A percentile compares a stretch with the other conserved stretches of the same genome.
phyloP scores from a whole-genome alignment of 441 rosid species.

The Iberis amara region DNA sequence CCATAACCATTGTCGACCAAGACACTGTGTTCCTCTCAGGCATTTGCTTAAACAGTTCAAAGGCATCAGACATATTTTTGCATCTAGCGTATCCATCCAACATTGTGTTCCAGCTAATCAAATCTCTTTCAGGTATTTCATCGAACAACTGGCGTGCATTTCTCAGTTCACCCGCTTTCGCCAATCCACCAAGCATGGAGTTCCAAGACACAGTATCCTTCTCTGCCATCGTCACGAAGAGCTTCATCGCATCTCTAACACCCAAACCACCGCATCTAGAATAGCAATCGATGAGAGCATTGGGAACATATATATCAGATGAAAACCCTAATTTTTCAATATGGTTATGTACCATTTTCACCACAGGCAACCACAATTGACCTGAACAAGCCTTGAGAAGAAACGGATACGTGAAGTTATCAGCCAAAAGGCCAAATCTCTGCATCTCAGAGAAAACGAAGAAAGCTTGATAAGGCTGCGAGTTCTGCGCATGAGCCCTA shows the following conservation, averaged over 20 bases:
- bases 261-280: slow-evolving; percentile 49
- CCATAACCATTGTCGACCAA: slow-evolving; percentile 79
- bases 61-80: slow-evolving; percentile 55
- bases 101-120: slow-evolving; percentile 70
- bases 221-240: slow-evolving; percentile 39
- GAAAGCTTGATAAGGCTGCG: slow-evolving; percentile 39
- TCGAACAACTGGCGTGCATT: slow-evolving; percentile 62
- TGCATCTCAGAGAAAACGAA: slow-evolving; percentile 46
- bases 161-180: slow-evolving; percentile 38
- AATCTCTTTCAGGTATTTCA: slow-evolving; percentile 63
- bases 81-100: slow-evolving; percentile 71
- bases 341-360: slow-evolving; percentile 58
- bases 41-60: slow-evolving; percentile 59
- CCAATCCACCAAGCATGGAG: slow-evolving; percentile 44
- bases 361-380: slow-evolving; percentile 40
- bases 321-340: slow-evolving; percentile 50
- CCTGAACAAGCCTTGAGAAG: slow-evolving; percentile 52
- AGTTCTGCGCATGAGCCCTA: slow-evolving; percentile 43
- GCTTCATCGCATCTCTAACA: slow-evolving; percentile 39
- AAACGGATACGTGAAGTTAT: slow-evolving; percentile 54
- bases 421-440: slow-evolving; percentile 37
- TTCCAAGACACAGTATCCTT: slow-evolving; percentile 60
- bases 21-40: slow-evolving; percentile 74
- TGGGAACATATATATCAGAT: slow-evolving; percentile 52
- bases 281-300: slow-evolving; percentile 54